Conservation (phyloP, 441 rosid species). For the Jatropha multifida region DNA sequence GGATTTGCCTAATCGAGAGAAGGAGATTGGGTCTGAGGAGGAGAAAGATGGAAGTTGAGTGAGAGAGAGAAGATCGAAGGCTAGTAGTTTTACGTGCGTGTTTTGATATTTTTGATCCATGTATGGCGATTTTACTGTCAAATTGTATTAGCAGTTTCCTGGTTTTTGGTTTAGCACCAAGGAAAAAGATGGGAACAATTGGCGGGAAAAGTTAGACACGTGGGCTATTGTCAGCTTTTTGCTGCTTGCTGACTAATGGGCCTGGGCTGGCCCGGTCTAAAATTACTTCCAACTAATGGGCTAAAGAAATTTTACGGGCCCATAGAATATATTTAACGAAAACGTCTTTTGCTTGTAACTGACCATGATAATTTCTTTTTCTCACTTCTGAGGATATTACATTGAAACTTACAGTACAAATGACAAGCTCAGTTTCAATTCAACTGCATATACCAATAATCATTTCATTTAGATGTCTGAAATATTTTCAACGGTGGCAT, state of each 20-base stretch:
- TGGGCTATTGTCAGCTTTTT: neutral
- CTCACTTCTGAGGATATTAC: no score
- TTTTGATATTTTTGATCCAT: conserved; percentile 42
- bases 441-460: neutral
- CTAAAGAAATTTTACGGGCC: no score
- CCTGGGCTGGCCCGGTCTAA: neutral
- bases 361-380: no score
- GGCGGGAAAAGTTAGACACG: conserved; percentile 14
- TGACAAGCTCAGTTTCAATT: neutral
- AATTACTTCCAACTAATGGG: no score
- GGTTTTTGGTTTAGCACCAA: neutral
- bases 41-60: conserved; percentile 30
- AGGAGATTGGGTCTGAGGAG: conserved; percentile 33
- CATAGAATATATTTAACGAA: no score
- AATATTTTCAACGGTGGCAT: neutral
- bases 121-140: neutral
- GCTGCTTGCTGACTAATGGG: neutral
- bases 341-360: no score
- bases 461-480: neutral
- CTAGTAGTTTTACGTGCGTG: conserved; percentile 68
- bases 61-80: conserved; percentile 59
- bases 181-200: neutral
- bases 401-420: neutral
- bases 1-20: conserved; percentile 34
- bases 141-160: neutral